Percentiles rank a stretch among this genome's conserved stretches.
Conservation (phyloP, 1,139 yeast species). For the Taphrina flavorubra region DNA sequence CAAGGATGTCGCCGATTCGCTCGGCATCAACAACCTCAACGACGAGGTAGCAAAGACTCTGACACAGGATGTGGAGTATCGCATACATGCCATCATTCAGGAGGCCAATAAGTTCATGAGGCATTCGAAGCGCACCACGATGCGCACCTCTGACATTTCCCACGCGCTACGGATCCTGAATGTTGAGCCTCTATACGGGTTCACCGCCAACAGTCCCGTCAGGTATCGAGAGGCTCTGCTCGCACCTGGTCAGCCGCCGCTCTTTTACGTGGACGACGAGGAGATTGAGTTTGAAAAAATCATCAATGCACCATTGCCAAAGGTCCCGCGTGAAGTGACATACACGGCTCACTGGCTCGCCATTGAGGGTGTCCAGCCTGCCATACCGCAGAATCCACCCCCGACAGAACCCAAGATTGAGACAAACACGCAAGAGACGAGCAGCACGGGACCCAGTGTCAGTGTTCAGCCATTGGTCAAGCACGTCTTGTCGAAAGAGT, state of each 20-base stretch:
- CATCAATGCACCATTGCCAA: slow-evolving; percentile 92
- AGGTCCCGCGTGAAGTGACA: slow-evolving; percentile 88
- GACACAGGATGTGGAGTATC: slow-evolving; percentile 98
- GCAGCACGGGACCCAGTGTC: slow-evolving; percentile 48
- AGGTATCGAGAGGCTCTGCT: slow-evolving; percentile 80
- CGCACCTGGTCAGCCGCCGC: slow-evolving; percentile 89
- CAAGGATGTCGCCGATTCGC: slow-evolving; percentile 90
- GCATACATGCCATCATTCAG: slow-evolving; percentile 81
- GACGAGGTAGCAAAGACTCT: slow-evolving; percentile 93
- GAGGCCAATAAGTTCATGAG: slow-evolving; percentile 96
- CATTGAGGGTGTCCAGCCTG: slow-evolving; percentile 97
- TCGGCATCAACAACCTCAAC: slow-evolving; percentile 75
- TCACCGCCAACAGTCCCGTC: slow-evolving; percentile 60
- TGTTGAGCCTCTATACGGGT: slow-evolving; percentile 68
- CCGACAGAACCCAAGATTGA: slow-evolving; percentile 61
- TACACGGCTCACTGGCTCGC: slow-evolving; percentile 93
- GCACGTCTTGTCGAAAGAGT: slow-evolving; percentile 91
- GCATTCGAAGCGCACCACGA: slow-evolving; percentile 81
- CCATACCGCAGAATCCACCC: slow-evolving; percentile 94
- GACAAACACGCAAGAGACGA: slow-evolving; percentile 53
- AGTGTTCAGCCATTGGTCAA: slow-evolving; percentile 83
- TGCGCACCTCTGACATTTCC: slow-evolving; percentile 81
- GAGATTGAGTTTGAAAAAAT: slow-evolving; percentile 94
- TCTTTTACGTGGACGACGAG: slow-evolving; percentile 86
- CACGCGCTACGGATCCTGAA: slow-evolving; percentile 83